phyloP scores from a whole-genome alignment of 768 basidiomycete species.

The Trichaptum fuscoviolaceum region DNA sequence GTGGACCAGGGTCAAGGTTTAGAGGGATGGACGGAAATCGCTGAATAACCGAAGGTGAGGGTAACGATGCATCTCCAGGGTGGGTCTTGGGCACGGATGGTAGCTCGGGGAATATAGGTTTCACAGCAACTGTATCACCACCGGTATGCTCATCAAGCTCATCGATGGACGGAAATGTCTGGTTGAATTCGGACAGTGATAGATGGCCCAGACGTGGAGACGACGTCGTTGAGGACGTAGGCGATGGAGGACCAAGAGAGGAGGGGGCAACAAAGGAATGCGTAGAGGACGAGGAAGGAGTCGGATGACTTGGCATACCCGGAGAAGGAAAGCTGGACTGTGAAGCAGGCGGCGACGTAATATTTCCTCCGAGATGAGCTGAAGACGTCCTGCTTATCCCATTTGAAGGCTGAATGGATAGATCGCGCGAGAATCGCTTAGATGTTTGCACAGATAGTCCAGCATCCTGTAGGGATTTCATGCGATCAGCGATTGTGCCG shows the following conservation, averaged over 20 bases:
- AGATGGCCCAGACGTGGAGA: constrained; percentile 42
- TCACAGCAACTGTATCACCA: constrained; percentile 20
- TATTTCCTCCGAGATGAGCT: constrained; percentile 20
- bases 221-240: constrained; percentile 62
- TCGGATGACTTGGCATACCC: constrained; percentile 13
- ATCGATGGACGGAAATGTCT: constrained; percentile 72
- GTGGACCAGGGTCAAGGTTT: constrained; percentile 42
- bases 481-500: constrained; percentile 76
- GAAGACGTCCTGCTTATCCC: constrained; percentile 18
- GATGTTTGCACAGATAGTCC: constrained; percentile 55
- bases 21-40: constrained; percentile 25
- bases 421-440: constrained; percentile 56
- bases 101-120: constrained; percentile 23
- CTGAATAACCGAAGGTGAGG: constrained; percentile 17
- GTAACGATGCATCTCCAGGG: constrained; percentile 23
- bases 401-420: constrained; percentile 21
- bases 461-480: constrained; percentile 66
- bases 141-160: constrained; percentile 57
- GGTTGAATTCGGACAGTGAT: constrained; percentile 52
- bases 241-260: constrained; percentile 71
- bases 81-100: constrained; percentile 44
- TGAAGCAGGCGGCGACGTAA: constrained; percentile 23
- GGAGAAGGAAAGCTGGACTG: constrained; percentile 16
- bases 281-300: constrained; percentile 35
- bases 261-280: constrained; percentile 68